Conservation (phyloP, 129 eudicot species). For the Silybum marianum region DNA sequence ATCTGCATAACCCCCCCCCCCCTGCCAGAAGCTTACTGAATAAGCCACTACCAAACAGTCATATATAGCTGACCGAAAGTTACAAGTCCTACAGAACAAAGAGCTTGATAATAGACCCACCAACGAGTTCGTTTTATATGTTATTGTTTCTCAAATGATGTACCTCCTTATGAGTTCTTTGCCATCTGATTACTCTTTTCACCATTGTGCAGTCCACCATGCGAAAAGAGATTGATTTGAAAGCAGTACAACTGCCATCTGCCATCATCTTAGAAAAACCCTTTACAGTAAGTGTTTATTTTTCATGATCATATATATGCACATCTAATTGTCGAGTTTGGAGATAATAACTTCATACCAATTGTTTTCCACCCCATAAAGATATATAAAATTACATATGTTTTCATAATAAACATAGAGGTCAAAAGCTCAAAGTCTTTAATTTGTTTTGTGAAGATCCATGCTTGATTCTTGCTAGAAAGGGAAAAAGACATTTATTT, state of each 20-base stretch:
- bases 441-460: neutral
- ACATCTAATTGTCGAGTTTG: neutral
- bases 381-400: neutral
- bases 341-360: neutral
- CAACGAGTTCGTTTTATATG: neutral
- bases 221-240: conserved; percentile 83
- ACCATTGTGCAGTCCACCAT: conserved; percentile 62
- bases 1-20: too few species aligned
- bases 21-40: too few species aligned
- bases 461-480: neutral
- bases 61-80: neutral
- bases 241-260: conserved; percentile 71
- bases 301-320: neutral
- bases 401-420: conserved; percentile 4
- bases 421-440: neutral
- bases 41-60: too few species aligned
- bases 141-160: neutral
- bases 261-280: conserved; percentile 77
- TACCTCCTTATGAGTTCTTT: neutral
- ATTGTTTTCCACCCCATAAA: neutral
- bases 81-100: neutral
- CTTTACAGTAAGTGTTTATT: conserved; percentile 50
- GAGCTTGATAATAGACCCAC: neutral
- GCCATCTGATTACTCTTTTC: conserved; percentile 12
- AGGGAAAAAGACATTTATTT: neutral